Conservation (phyloP, 371 early-diverging fungal species). For the Actinomortierella ambigua region DNA sequence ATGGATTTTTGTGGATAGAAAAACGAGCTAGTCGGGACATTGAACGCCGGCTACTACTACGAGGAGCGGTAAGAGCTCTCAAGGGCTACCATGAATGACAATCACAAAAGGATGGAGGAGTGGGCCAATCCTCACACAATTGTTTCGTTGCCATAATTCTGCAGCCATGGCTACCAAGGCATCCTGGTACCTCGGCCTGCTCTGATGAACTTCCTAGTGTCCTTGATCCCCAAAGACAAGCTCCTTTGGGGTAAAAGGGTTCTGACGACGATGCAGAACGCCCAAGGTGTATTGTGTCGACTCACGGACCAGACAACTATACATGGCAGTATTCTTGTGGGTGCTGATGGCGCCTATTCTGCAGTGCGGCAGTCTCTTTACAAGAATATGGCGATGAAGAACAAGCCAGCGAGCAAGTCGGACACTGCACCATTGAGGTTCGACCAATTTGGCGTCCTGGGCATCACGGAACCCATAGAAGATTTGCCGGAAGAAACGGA, state of each 20-base stretch:
- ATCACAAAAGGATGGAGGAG: no score
- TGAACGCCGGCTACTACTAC: no score
- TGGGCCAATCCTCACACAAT: no score
- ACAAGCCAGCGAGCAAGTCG: conserved; percentile 21
- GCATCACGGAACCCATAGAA: conserved; percentile 34
- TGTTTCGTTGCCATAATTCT: no score
- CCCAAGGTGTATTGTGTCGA: conserved; percentile 16
- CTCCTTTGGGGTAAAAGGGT: conserved; percentile 33
- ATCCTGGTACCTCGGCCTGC: conserved; percentile 33
- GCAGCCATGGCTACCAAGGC: conserved; percentile 36
- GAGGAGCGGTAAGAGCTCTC: no score
- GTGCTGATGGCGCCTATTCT: conserved; percentile 37
- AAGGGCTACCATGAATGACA: no score
- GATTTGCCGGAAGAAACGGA: conserved; percentile 18
- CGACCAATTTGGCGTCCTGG: conserved; percentile 38
- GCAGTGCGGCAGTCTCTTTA: conserved; percentile 35
- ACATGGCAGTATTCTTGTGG: conserved; percentile 33
- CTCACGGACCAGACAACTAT: conserved; percentile 24
- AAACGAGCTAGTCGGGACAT: no score
- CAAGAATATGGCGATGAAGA: conserved; percentile 25
- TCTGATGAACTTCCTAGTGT: conserved; percentile 17
- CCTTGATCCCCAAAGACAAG: conserved; percentile 20
- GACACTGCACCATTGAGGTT: conserved; percentile 39
- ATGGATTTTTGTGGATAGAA: no score
- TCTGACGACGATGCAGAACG: conserved; percentile 24